phyloP scores from a whole-genome alignment of 768 basidiomycete genomes.

The Roridomyces roridus region DNA sequence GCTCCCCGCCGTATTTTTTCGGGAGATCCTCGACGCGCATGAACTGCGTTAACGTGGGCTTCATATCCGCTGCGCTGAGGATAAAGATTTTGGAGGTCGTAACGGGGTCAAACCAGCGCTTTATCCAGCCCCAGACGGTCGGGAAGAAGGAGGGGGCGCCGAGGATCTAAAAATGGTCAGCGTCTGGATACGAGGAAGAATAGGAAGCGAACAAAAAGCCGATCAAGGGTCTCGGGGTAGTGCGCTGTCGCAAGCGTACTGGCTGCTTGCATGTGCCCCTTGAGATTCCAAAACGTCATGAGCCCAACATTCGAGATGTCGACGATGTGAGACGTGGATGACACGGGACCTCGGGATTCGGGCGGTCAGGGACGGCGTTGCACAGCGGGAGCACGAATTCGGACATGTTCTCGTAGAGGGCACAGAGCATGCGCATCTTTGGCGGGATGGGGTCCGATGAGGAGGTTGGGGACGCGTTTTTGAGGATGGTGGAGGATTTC shows the following conservation, averaged over 20 bases:
- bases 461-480: not conserved
- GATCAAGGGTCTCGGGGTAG: conserved; percentile 61
- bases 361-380: conserved; percentile 42
- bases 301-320: conserved; percentile 50
- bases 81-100: conserved; percentile 64
- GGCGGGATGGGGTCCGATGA: conserved; percentile 5
- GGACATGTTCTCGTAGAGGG: conserved; percentile 54
- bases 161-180: conserved; percentile 40
- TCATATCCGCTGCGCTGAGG: conserved; percentile 46
- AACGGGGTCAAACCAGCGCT: conserved; percentile 63
- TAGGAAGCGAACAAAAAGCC: conserved; percentile 33
- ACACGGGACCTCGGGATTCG: conserved; percentile 42
- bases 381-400: conserved; percentile 56
- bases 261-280: conserved; percentile 61
- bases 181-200: not conserved
- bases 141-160: conserved; percentile 68
- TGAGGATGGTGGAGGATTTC: conserved; percentile 28
- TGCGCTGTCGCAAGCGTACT: conserved; percentile 58
- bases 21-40: conserved; percentile 55
- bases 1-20: conserved; percentile 57
- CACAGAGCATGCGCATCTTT: conserved; percentile 27
- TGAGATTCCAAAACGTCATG: conserved; percentile 53
- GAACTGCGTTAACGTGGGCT: conserved; percentile 44
- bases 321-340: conserved; percentile 53
- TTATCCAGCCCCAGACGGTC: conserved; percentile 66